Percentiles rank a stretch among this genome's conserved stretches.
Conservation (phyloP, 129 eudicot species). For the Calendula officinalis region DNA sequence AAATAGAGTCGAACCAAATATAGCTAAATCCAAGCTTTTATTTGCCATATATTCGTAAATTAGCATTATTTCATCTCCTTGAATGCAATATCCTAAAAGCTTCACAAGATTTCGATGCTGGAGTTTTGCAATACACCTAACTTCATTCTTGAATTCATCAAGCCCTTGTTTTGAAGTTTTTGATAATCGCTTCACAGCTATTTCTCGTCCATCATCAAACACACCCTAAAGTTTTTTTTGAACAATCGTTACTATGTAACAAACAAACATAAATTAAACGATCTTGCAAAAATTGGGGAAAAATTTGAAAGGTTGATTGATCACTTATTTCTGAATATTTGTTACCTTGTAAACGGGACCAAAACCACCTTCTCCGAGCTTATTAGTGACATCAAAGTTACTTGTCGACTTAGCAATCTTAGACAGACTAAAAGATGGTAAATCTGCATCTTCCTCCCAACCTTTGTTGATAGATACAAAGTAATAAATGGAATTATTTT, state of each 20-base stretch:
- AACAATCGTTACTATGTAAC: not conserved
- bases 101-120: no score
- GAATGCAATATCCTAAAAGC: not conserved
- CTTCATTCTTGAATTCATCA: no score
- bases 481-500: not conserved
- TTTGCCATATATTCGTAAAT: not conserved
- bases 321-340: not conserved
- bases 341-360: slow-evolving; percentile 24
- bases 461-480: not conserved
- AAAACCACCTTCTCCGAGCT: slow-evolving; percentile 30
- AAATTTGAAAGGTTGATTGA: not conserved
- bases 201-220: slow-evolving; percentile 14
- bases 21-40: slow-evolving; percentile 1
- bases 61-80: slow-evolving; percentile 4
- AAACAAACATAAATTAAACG: no score
- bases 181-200: slow-evolving; percentile 6
- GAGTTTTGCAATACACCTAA: no score
- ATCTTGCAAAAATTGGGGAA: not conserved
- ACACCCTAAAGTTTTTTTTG: slow-evolving; percentile 4
- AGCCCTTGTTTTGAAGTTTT: no score
- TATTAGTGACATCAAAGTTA: slow-evolving; percentile 1
- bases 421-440: slow-evolving; percentile 11
- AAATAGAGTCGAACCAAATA: slow-evolving; percentile 14
- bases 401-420: slow-evolving; percentile 10
- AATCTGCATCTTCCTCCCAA: slow-evolving; percentile 3